phyloP scores from a whole-genome alignment of 345 rosid genomes.

The Iberis pinnata region DNA sequence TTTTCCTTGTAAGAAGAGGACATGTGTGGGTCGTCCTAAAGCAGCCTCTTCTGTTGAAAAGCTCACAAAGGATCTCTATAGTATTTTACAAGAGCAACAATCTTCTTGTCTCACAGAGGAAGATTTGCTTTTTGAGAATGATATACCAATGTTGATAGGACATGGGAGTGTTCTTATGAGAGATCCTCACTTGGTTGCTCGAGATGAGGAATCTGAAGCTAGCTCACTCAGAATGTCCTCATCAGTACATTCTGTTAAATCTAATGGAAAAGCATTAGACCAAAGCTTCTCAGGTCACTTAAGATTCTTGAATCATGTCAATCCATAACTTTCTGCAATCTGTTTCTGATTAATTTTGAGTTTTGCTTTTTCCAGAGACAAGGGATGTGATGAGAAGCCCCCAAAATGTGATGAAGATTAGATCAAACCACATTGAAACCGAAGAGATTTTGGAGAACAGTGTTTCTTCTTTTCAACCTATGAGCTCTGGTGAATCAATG shows the following conservation, averaged over 20 bases:
- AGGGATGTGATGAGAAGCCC: constrained; percentile 55
- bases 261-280: constrained; percentile 35
- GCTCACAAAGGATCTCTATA: constrained; percentile 79
- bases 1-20: constrained; percentile 84
- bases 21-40: constrained; percentile 75
- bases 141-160: constrained; percentile 85
- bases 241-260: constrained; percentile 22
- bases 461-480: constrained; percentile 61
- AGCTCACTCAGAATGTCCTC: constrained; percentile 59
- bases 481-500: constrained; percentile 53
- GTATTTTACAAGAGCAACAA: constrained; percentile 92
- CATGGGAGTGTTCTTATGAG: constrained; percentile 90
- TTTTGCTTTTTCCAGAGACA: constrained; percentile 42
- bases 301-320: constrained; percentile 9
- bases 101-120: constrained; percentile 80
- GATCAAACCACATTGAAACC: constrained; percentile 36
- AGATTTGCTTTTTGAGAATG: constrained; percentile 85
- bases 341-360: constrained; percentile 19
- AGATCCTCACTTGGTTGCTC: constrained; percentile 65
- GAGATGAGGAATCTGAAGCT: constrained; percentile 97
- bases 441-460: constrained; percentile 54
- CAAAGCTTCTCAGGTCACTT: constrained; percentile 56
- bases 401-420: constrained; percentile 40
- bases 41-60: constrained; percentile 84
- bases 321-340: constrained; percentile 1